Conservation (phyloP, 805 yeast species). For the Candida nitratophila region DNA sequence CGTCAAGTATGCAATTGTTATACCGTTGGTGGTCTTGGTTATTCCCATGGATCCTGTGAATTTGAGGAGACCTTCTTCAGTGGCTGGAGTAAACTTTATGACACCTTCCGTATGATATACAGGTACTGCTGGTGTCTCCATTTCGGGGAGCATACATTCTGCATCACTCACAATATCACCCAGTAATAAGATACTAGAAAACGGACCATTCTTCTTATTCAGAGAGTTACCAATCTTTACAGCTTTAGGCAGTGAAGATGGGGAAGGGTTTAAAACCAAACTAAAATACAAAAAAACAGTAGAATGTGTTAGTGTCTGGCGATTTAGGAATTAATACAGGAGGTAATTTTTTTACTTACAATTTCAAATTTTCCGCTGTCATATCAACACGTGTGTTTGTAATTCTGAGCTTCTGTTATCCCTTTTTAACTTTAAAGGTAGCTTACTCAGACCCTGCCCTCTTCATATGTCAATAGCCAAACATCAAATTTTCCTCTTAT, state of each 20-base stretch:
- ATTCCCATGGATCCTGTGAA: conserved; percentile 29
- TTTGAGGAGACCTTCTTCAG: conserved; percentile 19
- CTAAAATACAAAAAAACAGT: conserved; percentile 3
- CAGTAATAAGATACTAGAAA: conserved; percentile 44
- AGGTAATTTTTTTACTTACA: too few relatives aligned
- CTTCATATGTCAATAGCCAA: too few relatives aligned
- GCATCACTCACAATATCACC: conserved; percentile 34
- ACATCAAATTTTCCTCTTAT: too few relatives aligned
- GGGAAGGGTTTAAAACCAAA: conserved; percentile 40
- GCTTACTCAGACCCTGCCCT: too few relatives aligned
- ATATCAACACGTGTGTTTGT: too few relatives aligned
- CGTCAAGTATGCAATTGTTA: conserved; percentile 40
- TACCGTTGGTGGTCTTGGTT: conserved; percentile 34
- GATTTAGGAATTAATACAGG: too few relatives aligned
- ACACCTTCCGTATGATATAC: conserved; percentile 21
- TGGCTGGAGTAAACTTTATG: conserved; percentile 2
- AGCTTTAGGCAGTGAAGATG: conserved; percentile 34
- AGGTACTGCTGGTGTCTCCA: conserved; percentile 14
- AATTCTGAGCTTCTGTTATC: too few relatives aligned
- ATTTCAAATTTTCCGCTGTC: too few relatives aligned
- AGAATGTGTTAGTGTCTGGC: too few relatives aligned
- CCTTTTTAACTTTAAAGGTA: too few relatives aligned
- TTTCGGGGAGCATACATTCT: conserved; percentile 1
- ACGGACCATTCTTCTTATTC: conserved; percentile 58
- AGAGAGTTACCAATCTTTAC: conserved; percentile 39